phyloP scores from a whole-genome alignment of 495 filamentous ascomycete species.

The Talaromyces borbonicus region DNA sequence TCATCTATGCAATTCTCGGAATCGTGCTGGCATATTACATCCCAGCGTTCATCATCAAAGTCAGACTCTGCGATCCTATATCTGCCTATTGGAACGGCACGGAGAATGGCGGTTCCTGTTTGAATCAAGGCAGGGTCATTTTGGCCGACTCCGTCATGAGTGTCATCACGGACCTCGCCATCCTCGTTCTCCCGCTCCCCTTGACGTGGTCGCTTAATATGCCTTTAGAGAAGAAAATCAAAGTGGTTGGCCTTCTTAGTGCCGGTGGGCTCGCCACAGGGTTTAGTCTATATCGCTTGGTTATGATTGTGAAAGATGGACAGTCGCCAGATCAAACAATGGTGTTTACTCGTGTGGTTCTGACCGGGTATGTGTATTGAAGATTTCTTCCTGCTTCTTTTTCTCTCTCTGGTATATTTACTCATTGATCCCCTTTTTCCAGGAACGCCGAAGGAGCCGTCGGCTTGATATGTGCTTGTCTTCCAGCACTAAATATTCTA shows the following conservation, averaged over 20 bases:
- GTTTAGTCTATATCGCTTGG: slow-evolving; percentile 35
- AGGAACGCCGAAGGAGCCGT: slow-evolving; percentile 31
- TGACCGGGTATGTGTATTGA: slow-evolving; percentile 37
- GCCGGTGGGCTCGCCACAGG: slow-evolving; percentile 38
- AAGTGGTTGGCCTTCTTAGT: slow-evolving; percentile 33
- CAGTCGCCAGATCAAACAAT: slow-evolving; percentile 26
- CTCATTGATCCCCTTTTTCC: neutral
- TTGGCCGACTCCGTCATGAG: slow-evolving; percentile 40
- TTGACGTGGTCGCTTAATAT: slow-evolving; percentile 40
- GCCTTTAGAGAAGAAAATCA: slow-evolving; percentile 33
- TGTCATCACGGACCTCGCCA: slow-evolving; percentile 35
- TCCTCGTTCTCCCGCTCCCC: slow-evolving; percentile 36
- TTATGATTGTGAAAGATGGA: slow-evolving; percentile 28
- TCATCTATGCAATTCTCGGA: slow-evolving; percentile 36
- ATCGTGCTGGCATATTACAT: slow-evolving; percentile 30
- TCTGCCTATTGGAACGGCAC: slow-evolving; percentile 20
- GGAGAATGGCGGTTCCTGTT: slow-evolving; percentile 17
- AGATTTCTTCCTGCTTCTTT: neutral
- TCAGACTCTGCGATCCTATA: slow-evolving; percentile 29
- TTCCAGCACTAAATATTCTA: slow-evolving; percentile 26
- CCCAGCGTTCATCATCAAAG: slow-evolving; percentile 24
- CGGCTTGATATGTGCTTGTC: slow-evolving; percentile 31
- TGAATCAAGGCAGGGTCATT: slow-evolving; percentile 32
- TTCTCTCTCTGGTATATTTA: neutral
- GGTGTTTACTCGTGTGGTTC: slow-evolving; percentile 32